These are phyloP conservation scores for Mallotus nudiflorus DNA, from an alignment of 345 rosid species.

Conservation along the genomic window DNA sequence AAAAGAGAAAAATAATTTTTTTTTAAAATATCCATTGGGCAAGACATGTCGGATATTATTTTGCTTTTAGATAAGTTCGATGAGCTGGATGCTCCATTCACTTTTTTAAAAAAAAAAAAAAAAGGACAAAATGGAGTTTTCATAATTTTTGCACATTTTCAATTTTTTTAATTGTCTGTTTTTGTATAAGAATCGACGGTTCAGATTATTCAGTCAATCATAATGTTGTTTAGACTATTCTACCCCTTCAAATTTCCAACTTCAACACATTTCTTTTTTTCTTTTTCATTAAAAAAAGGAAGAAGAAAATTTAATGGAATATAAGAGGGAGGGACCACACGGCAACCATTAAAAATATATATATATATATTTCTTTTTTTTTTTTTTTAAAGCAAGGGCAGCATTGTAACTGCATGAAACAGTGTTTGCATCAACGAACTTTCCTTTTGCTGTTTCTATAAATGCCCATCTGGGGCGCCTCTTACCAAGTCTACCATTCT, in stretches of 20 bases:
- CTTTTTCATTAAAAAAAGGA: too few relatives aligned
- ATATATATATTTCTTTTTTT: too few relatives aligned
- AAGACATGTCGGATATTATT: too few relatives aligned
- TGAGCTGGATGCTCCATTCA: too few relatives aligned
- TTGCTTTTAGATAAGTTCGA: too few relatives aligned
- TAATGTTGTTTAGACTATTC: slow-evolving; percentile 3
- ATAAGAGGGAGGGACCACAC: neutral
- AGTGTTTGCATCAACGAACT: slow-evolving; percentile 22
- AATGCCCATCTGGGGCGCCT: slow-evolving; percentile 9
- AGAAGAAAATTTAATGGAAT: too few relatives aligned
- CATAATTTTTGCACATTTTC: slow-evolving; percentile 5
- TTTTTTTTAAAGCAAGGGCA: too few relatives aligned
- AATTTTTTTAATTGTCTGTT: neutral
- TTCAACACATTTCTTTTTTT: too few relatives aligned
- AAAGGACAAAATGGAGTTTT: neutral
- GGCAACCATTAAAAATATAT: neutral
- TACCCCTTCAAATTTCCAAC: too few relatives aligned
- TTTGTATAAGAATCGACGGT: slow-evolving; percentile 33
- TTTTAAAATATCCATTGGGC: too few relatives aligned
- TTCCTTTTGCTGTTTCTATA: slow-evolving; percentile 37
- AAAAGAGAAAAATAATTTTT: too few relatives aligned
- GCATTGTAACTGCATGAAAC: slow-evolving; percentile 5
- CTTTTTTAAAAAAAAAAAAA: too few relatives aligned
- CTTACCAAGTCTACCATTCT: slow-evolving; percentile 8
- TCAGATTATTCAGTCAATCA: slow-evolving; percentile 29